Base-by-base conservation (phyloP, 2,329 filamentous ascomycete species). In the Colletotrichum sidae region DNA sequence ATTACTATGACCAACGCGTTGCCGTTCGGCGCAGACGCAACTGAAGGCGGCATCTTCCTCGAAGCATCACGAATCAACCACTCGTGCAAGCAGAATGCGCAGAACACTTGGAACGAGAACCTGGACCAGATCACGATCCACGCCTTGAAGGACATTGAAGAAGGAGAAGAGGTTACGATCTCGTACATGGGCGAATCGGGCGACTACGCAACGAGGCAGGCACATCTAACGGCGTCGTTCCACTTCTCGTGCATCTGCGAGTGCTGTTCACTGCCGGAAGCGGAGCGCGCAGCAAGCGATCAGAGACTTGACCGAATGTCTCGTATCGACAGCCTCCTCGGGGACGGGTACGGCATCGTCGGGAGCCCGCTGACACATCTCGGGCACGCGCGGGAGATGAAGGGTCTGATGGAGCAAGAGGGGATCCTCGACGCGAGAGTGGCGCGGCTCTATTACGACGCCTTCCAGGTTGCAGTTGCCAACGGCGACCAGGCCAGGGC, bases 11-110 rank as follows among this genome's bases (percentile, higher is more conserved):
- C 68, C 4, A 71, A 70, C 10, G 55, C 46, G 3, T 41, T 67
- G 13, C 49, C 49, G 6, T 34, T 52, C 0, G 49, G 49, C 33
- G 6, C 33, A 3, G n/a, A 37, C 37, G 33, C 49, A 13, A n/a
- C 11, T 1, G 8, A 52, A 13, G 54, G 44, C 6, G 70, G 68
- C 35, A 37, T 74, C 5, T 73, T 73, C 49, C 56, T 68, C 7
- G 17, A 63, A 6, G 65, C 70, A 8, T 70, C 69, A 8, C 71
- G 70, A 0, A 65, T 76, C 54, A 76, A 76, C 11, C 74, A 76
- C 46, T 70, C 71, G 8, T 76, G 73, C 60, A 50, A 46, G 1
- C 67, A 67, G 4, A 75, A 75, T 51, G 69, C 72, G 1, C 70
- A 72, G 46, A 65, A 69, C 13, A 60, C 53, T 3, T 76, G 72